These are phyloP conservation scores for Articulospora tetracladia DNA, from an alignment of 495 filamentous ascomycete genomes.

Conservation along the genomic window DNA sequence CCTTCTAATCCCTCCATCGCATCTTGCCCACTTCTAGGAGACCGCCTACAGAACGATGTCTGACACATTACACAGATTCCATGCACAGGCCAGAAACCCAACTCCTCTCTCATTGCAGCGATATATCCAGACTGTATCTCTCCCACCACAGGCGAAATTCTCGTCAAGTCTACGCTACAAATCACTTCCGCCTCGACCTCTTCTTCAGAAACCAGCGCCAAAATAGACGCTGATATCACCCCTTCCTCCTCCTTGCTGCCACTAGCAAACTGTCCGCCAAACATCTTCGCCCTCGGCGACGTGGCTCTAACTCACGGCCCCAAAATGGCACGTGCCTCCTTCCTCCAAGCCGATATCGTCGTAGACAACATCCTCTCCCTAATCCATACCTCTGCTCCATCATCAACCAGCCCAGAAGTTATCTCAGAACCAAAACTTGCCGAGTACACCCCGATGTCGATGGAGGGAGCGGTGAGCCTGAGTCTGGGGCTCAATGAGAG, in stretches of 20 bases:
- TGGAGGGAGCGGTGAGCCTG: slow-evolving; percentile 14
- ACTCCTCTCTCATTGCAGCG: slow-evolving; percentile 42
- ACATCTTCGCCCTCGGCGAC: slow-evolving; percentile 56
- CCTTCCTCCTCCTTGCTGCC: not conserved
- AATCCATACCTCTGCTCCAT: slow-evolving; percentile 27
- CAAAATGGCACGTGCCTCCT: slow-evolving; percentile 50
- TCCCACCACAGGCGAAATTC: slow-evolving; percentile 46
- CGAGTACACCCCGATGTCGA: not conserved
- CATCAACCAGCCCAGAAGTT: too few species aligned
- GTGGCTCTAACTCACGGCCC: slow-evolving; percentile 54
- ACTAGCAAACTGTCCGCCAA: not conserved
- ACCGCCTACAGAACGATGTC: slow-evolving; percentile 11
- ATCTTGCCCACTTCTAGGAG: not conserved
- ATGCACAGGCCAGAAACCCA: slow-evolving; percentile 55
- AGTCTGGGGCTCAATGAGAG: slow-evolving; percentile 15
- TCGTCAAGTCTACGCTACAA: slow-evolving; percentile 53
- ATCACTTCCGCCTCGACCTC: slow-evolving; percentile 25
- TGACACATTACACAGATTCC: slow-evolving; percentile 31
- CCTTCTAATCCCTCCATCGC: not conserved
- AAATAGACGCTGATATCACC: slow-evolving; percentile 25
- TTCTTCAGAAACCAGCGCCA: not conserved
- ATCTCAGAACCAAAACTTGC: not conserved
- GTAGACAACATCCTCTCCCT: slow-evolving; percentile 48
- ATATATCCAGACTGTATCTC: slow-evolving; percentile 42
- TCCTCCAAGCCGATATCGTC: slow-evolving; percentile 47